Conservation (phyloP, 192 early-diverging fungal species). For the Gaertneriomyces sp. region DNA sequence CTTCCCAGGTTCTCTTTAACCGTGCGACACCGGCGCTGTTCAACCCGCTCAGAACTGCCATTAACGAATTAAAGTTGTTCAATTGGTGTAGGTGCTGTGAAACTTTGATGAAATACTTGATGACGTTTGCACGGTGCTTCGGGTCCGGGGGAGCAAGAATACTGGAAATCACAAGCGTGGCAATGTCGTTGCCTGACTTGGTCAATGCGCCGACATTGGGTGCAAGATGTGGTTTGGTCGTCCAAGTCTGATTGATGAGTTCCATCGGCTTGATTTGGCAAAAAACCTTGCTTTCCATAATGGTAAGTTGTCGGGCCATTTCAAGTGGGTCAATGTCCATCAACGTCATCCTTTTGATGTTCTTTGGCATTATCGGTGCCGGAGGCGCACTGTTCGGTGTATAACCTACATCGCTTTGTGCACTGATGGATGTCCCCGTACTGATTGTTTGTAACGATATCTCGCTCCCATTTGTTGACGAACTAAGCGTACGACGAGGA, state of each 20-base stretch:
- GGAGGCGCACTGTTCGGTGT: constrained; percentile 56
- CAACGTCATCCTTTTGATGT: constrained; percentile 70
- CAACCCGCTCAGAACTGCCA: constrained; percentile 44
- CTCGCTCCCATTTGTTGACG: constrained; percentile 26
- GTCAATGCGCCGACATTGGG: constrained; percentile 81
- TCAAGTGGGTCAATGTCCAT: constrained; percentile 87
- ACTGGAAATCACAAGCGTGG: constrained; percentile 76
- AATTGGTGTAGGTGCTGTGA: constrained; percentile 32
- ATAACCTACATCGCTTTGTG: constrained; percentile 36
- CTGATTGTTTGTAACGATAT: background rate
- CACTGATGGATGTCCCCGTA: constrained; percentile 11
- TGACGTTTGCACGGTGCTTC: constrained; percentile 67
- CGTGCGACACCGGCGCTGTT: constrained; percentile 48
- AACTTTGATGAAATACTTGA: constrained; percentile 85
- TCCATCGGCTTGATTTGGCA: constrained; percentile 78
- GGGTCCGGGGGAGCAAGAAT: constrained; percentile 77
- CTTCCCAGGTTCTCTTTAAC: constrained; percentile 51
- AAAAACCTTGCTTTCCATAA: constrained; percentile 83
- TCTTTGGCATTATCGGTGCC: constrained; percentile 77
- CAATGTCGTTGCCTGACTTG: constrained; percentile 68
- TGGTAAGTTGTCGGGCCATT: constrained; percentile 86
- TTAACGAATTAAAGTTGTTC: constrained; percentile 47
- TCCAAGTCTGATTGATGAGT: constrained; percentile 86
- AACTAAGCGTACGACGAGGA: background rate
- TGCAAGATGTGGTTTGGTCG: constrained; percentile 64